A percentile compares a stretch with the other conserved stretches of the same genome.
phyloP scores from a whole-genome alignment of 2,329 filamentous ascomycete species.

The Colletotrichum karsti region DNA sequence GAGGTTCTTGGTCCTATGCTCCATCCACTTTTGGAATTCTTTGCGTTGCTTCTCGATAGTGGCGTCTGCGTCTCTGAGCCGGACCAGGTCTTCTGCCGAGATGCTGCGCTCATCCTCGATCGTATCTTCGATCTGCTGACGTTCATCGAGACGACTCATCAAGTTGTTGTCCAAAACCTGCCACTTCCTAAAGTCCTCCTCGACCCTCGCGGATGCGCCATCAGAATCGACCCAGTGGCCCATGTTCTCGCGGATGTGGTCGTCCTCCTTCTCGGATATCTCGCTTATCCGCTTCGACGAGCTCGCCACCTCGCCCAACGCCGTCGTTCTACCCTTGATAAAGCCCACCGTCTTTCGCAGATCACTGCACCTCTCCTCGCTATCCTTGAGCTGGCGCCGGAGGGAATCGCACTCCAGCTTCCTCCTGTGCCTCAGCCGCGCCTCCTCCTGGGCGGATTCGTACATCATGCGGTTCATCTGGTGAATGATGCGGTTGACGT shows the following conservation, averaged over 20 bases:
- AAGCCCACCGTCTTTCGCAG: neutral
- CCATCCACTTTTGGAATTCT: neutral
- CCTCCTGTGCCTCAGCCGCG: constrained; percentile 9
- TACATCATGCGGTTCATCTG: constrained; percentile 17
- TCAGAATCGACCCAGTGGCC: neutral
- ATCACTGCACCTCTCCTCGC: neutral
- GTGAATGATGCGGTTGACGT: constrained; percentile 25
- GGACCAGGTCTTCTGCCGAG: neutral
- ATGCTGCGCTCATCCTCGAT: neutral
- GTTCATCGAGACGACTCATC: neutral
- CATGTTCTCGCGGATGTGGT: neutral
- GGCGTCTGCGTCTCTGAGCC: neutral
- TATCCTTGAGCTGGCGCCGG: neutral
- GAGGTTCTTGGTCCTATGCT: neutral
- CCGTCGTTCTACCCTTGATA: neutral
- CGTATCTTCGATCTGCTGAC: neutral
- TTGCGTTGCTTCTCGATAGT: neutral
- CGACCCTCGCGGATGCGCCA: neutral
- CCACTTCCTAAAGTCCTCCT: neutral
- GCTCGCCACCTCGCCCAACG: neutral
- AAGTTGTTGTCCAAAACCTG: neutral
- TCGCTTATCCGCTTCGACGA: constrained; percentile 2
- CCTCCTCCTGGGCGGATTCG: constrained; percentile 20
- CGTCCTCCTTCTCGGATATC: neutral
- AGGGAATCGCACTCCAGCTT: neutral